phyloP scores from a whole-genome alignment of 768 basidiomycete genomes.

The Tulasnella sp. region DNA sequence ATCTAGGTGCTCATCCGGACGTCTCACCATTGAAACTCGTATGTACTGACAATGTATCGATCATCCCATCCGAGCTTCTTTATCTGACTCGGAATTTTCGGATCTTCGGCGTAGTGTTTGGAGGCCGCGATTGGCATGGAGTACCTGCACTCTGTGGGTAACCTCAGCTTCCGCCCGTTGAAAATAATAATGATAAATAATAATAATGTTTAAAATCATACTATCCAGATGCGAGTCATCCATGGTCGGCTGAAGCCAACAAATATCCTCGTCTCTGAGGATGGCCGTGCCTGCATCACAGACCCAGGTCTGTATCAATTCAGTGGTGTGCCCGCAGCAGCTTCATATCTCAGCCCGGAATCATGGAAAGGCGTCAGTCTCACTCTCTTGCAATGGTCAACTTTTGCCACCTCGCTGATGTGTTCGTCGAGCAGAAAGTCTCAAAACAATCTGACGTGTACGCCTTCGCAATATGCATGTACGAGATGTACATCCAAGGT shows the following conservation, averaged over 20 bases:
- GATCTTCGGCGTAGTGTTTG: no score
- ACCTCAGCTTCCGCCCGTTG: no score
- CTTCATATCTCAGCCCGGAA: conserved; percentile 15
- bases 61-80: background rate
- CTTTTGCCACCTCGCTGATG: background rate
- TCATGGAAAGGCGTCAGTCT: conserved; percentile 17
- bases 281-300: conserved; percentile 9
- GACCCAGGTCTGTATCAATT: conserved; percentile 14
- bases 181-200: no score
- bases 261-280: conserved; percentile 10
- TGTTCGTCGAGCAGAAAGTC: background rate
- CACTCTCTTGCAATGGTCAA: no score
- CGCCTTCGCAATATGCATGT: conserved; percentile 10
- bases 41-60: background rate
- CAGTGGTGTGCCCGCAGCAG: background rate
- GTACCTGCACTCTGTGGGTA: conserved; percentile 8
- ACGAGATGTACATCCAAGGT: conserved; percentile 1
- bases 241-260: conserved; percentile 15
- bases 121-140: conserved; percentile 13
- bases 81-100: no score
- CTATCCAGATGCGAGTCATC: conserved; percentile 2
- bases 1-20: background rate
- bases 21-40: conserved; percentile 2
- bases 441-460: conserved; percentile 12
- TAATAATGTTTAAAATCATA: no score